Evolutionary conservation across 2,329 filamentous ascomycete genomes (phyloP), one percentile per base, ranked within the genome.

Genomic region (Esteya vermicola): DNA sequence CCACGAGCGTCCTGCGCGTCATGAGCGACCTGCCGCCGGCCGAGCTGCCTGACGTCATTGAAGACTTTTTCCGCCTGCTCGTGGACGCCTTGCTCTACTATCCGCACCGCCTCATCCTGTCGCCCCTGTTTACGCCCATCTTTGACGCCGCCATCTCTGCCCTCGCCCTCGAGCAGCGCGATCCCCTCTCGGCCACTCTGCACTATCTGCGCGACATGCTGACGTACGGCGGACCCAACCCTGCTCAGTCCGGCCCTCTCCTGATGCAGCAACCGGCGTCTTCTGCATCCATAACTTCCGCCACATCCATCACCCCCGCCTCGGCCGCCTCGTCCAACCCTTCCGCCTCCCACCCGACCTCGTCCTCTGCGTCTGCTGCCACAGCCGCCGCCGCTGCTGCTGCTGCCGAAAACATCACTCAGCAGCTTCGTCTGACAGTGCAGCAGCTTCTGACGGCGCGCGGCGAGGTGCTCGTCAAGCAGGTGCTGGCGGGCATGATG

Each of bases 401-500:
- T n/a, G n/a, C n/a, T n/a, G n/a, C n/a, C n/a, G n/a, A n/a, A n/a
- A n/a, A n/a, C n/a, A n/a, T n/a, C n/a, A n/a, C n/a, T n/a, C n/a
- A n/a, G n/a, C 78, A 88, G 49, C 71, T 94, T 20, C 80, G 77
- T 49, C 67, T 68, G 26, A 72, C 79, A 8, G 81, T 96, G 43
- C 83, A 81, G 57, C 70, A 74, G 44, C 70, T 95, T 39, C 63
- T 93, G 20, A 48, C 69, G 3, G 63, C 68, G 1, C 77, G 86
- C 47, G 86, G 91, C 28, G 79, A 85, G 52, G 64, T 76, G 41
- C 67, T 98, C 22, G 79, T 91, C 8, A 89, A 94, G 60, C 82
- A 88, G 47, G 79, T 93, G 43, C 70, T 98, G 64, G 91, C 88
- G 1, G 91, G 91, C 44, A 93, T 98, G 88, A 96, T 98, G 89